Percentiles rank a stretch among this genome's conserved stretches.
Evolutionary conservation across 371 early-diverging fungal species (phyloP).

Genomic region (Mucor irregularis): DNA sequence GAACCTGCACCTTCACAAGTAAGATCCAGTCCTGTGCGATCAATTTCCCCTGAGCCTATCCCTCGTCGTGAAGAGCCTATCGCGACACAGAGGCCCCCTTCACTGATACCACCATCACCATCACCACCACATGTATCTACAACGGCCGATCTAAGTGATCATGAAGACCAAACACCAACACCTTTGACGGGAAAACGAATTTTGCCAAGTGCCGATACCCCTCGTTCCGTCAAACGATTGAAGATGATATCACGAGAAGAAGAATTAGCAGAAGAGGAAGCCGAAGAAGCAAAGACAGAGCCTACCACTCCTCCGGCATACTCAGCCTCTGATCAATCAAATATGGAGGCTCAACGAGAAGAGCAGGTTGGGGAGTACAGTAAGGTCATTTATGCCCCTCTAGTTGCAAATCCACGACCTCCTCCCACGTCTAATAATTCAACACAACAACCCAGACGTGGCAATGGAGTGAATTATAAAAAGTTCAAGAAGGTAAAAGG

Average conservation of each 20-base stretch:
- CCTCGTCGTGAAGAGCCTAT: neutral
- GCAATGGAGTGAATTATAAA: neutral
- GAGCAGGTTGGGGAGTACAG: neutral
- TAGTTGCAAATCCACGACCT: neutral
- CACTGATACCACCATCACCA: no score
- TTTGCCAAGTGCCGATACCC: no score
- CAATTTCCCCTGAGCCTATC: neutral
- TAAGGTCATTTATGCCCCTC: neutral
- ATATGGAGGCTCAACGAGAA: neutral
- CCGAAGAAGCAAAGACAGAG: no score
- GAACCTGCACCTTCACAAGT: no score
- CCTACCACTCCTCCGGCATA: neutral
- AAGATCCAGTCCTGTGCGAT: no score
- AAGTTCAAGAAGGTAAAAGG: constrained; percentile 1
- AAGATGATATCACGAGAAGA: no score
- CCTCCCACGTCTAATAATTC: neutral
- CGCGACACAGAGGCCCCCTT: no score
- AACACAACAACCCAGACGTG: neutral
- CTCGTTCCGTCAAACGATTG: no score
- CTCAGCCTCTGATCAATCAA: neutral
- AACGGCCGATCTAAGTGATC: no score
- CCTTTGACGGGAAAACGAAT: no score
- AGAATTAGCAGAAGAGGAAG: neutral
- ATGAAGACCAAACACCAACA: no score
- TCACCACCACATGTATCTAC: no score